A percentile compares a stretch with the other conserved stretches of the same genome.
These are phyloP conservation scores for Myrica gale DNA, from an alignment of 306 rosid species.

Conservation along the genomic window DNA sequence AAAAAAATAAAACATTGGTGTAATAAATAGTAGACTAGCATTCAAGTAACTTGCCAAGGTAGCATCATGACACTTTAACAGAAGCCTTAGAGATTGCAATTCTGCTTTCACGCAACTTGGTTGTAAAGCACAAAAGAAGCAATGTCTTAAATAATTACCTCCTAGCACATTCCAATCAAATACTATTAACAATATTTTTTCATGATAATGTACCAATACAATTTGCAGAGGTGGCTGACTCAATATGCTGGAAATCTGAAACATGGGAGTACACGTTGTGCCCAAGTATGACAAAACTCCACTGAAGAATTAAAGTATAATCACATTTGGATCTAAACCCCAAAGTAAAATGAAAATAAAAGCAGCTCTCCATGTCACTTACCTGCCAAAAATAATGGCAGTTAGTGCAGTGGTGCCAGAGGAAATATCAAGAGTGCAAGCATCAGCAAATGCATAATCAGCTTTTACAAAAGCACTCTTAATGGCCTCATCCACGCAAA, in stretches of 20 bases:
- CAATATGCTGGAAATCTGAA: constrained; percentile 4
- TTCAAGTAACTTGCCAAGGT: neutral
- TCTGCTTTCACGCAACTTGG: neutral
- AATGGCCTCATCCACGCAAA: constrained; percentile 56
- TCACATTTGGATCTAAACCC: neutral
- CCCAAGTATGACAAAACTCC: neutral
- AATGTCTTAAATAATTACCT: neutral
- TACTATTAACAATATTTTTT: neutral
- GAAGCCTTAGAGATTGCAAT: neutral
- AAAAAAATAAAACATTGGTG: neutral
- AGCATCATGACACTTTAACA: neutral
- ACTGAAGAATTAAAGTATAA: constrained; percentile 4
- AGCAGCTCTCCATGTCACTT: constrained; percentile 15
- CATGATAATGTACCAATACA: neutral
- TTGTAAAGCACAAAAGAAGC: neutral
- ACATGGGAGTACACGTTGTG: constrained; percentile 10
- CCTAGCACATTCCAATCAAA: neutral
- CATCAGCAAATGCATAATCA: constrained; percentile 77
- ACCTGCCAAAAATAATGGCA: constrained; percentile 66
- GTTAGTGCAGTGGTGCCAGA: constrained; percentile 86
- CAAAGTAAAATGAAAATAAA: neutral
- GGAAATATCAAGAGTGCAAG: constrained; percentile 69
- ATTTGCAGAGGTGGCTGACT: neutral
- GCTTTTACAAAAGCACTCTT: constrained; percentile 69
- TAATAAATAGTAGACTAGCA: neutral